A percentile compares a stretch with the other conserved stretches of the same genome.
These are phyloP conservation scores for Aspergillus bertholletiae DNA, from an alignment of 495 filamentous ascomycete species.

Conservation along the genomic window DNA sequence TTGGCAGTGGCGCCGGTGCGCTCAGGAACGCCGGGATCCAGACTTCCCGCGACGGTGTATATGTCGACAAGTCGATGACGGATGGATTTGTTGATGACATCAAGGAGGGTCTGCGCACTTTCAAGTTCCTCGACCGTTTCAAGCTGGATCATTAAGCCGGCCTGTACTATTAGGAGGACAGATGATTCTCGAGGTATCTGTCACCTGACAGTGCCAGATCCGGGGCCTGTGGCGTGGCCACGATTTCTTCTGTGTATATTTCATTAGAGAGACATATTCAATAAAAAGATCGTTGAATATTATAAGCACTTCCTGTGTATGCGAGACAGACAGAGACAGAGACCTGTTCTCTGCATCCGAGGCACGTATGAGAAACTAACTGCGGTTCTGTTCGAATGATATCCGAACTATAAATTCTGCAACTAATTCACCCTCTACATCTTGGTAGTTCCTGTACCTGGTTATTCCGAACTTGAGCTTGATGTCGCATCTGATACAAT, in stretches of 20 bases:
- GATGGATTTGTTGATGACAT: constrained; percentile 44
- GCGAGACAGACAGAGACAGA: too few relatives aligned
- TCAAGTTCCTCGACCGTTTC: constrained; percentile 58
- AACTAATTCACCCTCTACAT: too few relatives aligned
- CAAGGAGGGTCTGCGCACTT: constrained; percentile 58
- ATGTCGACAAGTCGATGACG: constrained; percentile 23
- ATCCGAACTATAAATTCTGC: too few relatives aligned
- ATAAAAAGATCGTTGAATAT: not conserved
- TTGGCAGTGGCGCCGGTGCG: constrained; percentile 46
- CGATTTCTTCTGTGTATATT: not conserved
- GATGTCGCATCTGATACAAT: too few relatives aligned
- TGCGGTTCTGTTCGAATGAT: too few relatives aligned
- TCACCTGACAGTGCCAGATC: not conserved
- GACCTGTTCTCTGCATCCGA: too few relatives aligned
- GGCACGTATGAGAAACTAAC: too few relatives aligned
- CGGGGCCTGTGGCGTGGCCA: not conserved
- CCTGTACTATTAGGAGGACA: not conserved
- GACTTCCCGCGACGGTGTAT: constrained; percentile 49
- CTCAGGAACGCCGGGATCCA: constrained; percentile 42
- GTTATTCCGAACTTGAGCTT: too few relatives aligned
- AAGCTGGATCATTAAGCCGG: constrained; percentile 24
- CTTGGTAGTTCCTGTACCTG: too few relatives aligned
- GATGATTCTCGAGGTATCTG: not conserved
- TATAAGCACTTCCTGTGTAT: too few relatives aligned
- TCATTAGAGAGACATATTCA: not conserved